Percentiles rank a stretch among this genome's conserved stretches.
Conservation (phyloP, 305 asterid genomes). For the Fraxinus xanthoxyloides region DNA sequence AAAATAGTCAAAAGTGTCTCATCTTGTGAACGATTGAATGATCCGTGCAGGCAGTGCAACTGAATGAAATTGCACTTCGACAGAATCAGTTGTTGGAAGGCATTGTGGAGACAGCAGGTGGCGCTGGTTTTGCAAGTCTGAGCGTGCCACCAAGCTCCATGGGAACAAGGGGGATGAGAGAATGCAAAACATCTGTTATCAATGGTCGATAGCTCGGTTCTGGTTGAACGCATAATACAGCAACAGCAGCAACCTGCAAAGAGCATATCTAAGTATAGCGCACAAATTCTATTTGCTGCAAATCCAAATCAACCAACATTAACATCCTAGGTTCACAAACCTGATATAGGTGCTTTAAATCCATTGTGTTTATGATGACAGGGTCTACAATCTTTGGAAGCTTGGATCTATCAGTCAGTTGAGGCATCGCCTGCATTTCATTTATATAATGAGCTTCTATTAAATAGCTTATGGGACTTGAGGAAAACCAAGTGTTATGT, state of each 20-base stretch:
- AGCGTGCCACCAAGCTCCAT: constrained; percentile 64
- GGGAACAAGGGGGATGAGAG: constrained; percentile 74
- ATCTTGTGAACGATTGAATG: background rate
- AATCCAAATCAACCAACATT: background rate
- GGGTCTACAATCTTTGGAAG: constrained; percentile 70
- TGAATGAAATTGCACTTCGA: background rate
- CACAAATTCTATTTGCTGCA: background rate
- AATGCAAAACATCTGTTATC: constrained; percentile 70
- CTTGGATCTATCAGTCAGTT: constrained; percentile 79
- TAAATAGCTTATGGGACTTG: background rate
- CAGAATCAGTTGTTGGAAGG: background rate
- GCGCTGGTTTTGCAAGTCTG: constrained; percentile 22
- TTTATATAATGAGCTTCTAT: constrained; percentile 11
- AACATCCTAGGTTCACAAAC: constrained; percentile 24
- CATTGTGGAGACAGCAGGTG: background rate
- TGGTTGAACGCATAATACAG: constrained; percentile 73
- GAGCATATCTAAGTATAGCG: background rate
- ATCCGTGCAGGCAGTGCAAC: background rate
- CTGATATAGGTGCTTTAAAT: constrained; percentile 72
- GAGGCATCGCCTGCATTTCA: constrained; percentile 73
- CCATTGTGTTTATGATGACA: constrained; percentile 63
- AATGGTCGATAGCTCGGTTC: constrained; percentile 86
- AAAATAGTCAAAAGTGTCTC: background rate
- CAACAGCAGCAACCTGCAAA: constrained; percentile 72
- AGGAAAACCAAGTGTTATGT: background rate